Conservation (phyloP, 2,329 filamentous ascomycete species). For the Xylariaceae sp. region DNA sequence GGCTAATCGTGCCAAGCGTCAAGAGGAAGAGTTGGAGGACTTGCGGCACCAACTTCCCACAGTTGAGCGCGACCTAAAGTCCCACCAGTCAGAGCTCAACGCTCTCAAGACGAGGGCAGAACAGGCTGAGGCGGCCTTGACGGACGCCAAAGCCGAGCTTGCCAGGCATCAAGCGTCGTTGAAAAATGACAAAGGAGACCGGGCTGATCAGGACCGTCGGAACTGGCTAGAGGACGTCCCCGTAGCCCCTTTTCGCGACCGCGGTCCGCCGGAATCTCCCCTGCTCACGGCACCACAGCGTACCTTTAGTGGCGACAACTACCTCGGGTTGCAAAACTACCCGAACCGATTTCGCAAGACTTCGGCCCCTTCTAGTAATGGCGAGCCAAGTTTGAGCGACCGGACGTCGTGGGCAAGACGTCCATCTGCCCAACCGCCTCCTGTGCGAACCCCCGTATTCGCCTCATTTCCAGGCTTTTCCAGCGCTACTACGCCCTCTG, state of each 20-base stretch:
- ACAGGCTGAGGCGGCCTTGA: constrained; percentile 60
- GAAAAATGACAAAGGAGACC: constrained; percentile 41
- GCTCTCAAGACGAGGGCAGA: constrained; percentile 61
- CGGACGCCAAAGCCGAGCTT: constrained; percentile 49
- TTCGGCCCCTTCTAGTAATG: constrained; percentile 50
- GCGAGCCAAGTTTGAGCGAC: constrained; percentile 40
- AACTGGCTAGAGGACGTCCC: constrained; percentile 52
- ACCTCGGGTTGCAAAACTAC: constrained; percentile 44
- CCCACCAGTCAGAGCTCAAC: constrained; percentile 56
- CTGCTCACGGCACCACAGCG: constrained; percentile 46
- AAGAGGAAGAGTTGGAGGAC: constrained; percentile 80
- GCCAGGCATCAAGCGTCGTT: constrained; percentile 45
- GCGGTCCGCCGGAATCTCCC: constrained; percentile 53
- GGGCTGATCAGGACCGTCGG: constrained; percentile 39
- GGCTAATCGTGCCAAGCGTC: constrained; percentile 59
- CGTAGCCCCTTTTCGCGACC: constrained; percentile 40
- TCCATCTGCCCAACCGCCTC: constrained; percentile 48
- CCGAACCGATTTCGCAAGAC: constrained; percentile 42
- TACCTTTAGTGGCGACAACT: constrained; percentile 50
- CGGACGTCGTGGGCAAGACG: constrained; percentile 42
- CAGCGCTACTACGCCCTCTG: constrained; percentile 40
- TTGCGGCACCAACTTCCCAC: constrained; percentile 59
- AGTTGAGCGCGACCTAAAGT: constrained; percentile 59
- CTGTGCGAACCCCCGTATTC: constrained; percentile 39
- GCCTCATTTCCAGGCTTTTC: constrained; percentile 37